Evolutionary conservation across 1,139 yeast species (phyloP).

Genomic region (Geotrichum fermentans): DNA sequence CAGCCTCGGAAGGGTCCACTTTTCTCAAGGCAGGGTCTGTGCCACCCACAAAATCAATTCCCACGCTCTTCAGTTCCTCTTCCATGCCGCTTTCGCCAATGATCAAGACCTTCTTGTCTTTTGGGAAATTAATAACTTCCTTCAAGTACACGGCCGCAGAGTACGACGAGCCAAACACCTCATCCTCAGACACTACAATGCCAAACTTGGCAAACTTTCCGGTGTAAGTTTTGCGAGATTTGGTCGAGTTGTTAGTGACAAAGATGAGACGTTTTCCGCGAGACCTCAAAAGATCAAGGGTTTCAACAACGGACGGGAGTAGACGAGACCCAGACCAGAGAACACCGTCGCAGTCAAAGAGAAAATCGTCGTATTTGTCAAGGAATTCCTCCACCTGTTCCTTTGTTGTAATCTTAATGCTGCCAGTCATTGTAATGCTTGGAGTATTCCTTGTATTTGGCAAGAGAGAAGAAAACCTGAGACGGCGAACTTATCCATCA

Average conservation of each 20-base stretch:
- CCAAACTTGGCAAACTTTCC: conserved; percentile 74
- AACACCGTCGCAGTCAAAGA: conserved; percentile 92
- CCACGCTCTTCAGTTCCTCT: conserved; percentile 62
- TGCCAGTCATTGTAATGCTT: conserved; percentile 25
- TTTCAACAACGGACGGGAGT: conserved; percentile 67
- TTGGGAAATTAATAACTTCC: conserved; percentile 66
- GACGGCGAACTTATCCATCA: no score
- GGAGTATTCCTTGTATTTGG: no score
- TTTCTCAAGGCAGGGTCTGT: conserved; percentile 42
- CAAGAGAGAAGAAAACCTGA: no score
- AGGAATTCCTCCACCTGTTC: conserved; percentile 53
- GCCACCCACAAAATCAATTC: conserved; percentile 72
- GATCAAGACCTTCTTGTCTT: conserved; percentile 75
- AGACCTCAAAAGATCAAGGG: conserved; percentile 52
- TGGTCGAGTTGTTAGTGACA: conserved; percentile 93
- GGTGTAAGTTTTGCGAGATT: conserved; percentile 73
- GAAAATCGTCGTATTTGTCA: conserved; percentile 65
- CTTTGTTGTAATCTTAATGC: conserved; percentile 44
- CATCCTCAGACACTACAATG: conserved; percentile 57
- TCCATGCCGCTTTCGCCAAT: conserved; percentile 80
- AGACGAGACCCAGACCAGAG: conserved; percentile 77
- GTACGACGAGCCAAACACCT: conserved; percentile 86
- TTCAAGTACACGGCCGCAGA: conserved; percentile 85
- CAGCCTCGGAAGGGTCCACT: conserved; percentile 30
- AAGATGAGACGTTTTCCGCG: conserved; percentile 65